phyloP scores from a whole-genome alignment of 768 basidiomycete species.

The Clathrus columnatus region DNA sequence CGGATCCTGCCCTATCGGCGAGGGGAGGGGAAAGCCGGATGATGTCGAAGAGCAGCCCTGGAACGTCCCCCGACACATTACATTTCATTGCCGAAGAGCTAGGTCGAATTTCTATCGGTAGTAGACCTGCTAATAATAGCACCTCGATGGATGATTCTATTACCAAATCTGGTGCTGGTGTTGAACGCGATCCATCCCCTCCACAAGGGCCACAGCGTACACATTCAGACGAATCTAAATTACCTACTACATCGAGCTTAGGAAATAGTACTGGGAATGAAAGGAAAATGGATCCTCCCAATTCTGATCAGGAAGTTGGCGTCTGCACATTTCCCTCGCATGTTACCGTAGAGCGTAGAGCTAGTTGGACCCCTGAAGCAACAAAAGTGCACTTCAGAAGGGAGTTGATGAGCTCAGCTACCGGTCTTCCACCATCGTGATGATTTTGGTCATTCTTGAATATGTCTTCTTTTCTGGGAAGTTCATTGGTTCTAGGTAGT shows the following conservation, averaged over 20 bases:
- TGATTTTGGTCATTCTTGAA: neutral
- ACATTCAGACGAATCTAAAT: constrained; percentile 3
- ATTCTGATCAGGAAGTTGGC: neutral
- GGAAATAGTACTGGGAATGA: neutral
- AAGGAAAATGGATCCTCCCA: neutral
- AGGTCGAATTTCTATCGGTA: neutral
- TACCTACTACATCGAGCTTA: neutral
- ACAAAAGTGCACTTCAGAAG: constrained; percentile 1
- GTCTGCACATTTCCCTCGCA: neutral
- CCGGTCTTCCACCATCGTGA: neutral
- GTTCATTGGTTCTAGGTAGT: neutral
- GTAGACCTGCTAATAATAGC: neutral
- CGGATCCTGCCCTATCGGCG: neutral
- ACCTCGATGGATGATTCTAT: neutral
- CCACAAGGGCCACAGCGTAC: constrained; percentile 2
- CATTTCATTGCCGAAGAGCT: neutral
- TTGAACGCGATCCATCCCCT: neutral
- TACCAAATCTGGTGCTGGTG: neutral
- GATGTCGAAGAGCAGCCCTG: neutral
- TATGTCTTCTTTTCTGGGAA: neutral
- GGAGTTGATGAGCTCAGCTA: neutral
- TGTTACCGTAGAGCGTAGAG: neutral
- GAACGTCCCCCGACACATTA: neutral
- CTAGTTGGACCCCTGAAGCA: constrained; percentile 6
- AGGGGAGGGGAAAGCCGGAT: neutral